A percentile compares a stretch with the other conserved stretches of the same genome.
phyloP scores from a whole-genome alignment of 176 grass and related monocot species.

The Paspalum vaginatum region DNA sequence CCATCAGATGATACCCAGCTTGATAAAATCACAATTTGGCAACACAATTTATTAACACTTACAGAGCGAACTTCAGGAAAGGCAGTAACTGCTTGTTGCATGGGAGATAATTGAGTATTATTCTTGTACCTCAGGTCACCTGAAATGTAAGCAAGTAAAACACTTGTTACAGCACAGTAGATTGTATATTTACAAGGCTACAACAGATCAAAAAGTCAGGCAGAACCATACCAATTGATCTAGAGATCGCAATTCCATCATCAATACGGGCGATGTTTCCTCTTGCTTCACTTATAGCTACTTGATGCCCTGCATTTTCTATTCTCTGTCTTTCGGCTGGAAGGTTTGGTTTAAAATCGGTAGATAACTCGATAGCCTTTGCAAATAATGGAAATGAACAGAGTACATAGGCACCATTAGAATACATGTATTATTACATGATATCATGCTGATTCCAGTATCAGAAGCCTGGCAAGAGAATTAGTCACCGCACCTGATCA shows the following conservation, averaged over 20 bases:
- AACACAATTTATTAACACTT: constrained; percentile 24
- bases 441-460: constrained; percentile 20
- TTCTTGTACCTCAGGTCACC: constrained; percentile 50
- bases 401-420: constrained; percentile 19
- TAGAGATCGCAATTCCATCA: constrained; percentile 39
- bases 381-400: constrained; percentile 15
- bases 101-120: not conserved
- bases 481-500: constrained; percentile 36
- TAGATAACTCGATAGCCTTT: constrained; percentile 39
- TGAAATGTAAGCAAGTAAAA: constrained; percentile 31
- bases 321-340: constrained; percentile 40
- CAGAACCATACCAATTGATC: constrained; percentile 43
- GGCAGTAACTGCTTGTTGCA: constrained; percentile 42
- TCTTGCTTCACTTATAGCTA: not conserved
- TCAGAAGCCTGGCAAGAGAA: constrained; percentile 15
- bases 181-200: not conserved
- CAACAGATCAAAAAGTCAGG: not conserved
- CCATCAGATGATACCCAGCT: constrained; percentile 10
- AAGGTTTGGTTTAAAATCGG: constrained; percentile 42
- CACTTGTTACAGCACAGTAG: not conserved
- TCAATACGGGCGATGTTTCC: constrained; percentile 29
- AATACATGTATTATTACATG: constrained; percentile 19
- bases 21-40: constrained; percentile 12
- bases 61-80: constrained; percentile 46
- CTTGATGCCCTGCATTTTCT: not conserved